Conservation (phyloP, 2,329 filamentous ascomycete species). For the Fonsecaea erecta region DNA sequence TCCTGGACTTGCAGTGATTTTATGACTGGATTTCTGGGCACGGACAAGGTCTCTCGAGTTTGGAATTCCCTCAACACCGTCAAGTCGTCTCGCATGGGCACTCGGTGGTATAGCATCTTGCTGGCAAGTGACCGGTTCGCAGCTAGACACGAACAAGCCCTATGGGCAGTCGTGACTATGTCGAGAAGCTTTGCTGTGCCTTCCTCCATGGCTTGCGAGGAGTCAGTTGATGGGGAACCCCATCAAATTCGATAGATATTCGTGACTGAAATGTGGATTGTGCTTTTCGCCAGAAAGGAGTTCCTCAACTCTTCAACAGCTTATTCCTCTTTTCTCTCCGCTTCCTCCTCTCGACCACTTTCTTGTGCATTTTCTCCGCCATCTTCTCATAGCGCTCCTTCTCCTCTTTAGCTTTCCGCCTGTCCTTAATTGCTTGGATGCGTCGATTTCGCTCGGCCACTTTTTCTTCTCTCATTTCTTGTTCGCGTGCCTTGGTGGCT, state of each 20-base stretch:
- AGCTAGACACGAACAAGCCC: neutral
- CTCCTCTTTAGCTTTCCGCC: slow-evolving; percentile 86
- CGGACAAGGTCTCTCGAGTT: neutral
- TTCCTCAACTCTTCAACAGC: slow-evolving; percentile 35
- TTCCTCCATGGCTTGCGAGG: neutral
- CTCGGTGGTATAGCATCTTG: neutral
- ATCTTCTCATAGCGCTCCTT: slow-evolving; percentile 90
- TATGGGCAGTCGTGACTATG: neutral
- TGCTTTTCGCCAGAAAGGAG: neutral
- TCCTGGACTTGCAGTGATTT: neutral
- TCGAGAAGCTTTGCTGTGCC: neutral
- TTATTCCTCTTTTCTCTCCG: slow-evolving; percentile 87
- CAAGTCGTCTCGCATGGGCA: neutral
- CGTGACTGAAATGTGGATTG: neutral
- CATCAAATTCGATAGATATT: neutral
- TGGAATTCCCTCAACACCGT: neutral
- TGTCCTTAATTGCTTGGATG: slow-evolving; percentile 81
- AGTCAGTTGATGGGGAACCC: neutral
- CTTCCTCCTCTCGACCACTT: slow-evolving; percentile 90
- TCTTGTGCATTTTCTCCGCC: slow-evolving; percentile 97
- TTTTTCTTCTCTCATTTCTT: slow-evolving; percentile 95
- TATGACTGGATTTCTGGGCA: neutral
- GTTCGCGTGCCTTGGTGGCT: slow-evolving; percentile 89
- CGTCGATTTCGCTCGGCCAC: slow-evolving; percentile 80
- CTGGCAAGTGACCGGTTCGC: neutral